Conservation (phyloP, 164 flowering plant genomes). For the Brasenia schreberi region DNA sequence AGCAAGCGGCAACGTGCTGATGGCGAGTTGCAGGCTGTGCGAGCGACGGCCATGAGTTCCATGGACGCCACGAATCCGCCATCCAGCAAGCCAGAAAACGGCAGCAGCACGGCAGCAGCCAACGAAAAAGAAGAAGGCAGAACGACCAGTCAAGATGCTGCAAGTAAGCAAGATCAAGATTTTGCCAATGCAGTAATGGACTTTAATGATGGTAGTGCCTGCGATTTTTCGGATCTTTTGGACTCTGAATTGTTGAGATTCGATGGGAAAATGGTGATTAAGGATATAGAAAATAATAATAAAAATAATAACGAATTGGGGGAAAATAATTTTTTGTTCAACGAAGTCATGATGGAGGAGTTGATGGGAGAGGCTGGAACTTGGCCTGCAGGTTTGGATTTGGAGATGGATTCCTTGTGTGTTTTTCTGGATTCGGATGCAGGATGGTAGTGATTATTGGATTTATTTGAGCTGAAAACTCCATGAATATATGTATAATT, state of each 20-base stretch:
- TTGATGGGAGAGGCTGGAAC: background rate
- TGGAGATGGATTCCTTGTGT: slow-evolving; percentile 10
- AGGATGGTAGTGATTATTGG: slow-evolving; percentile 6
- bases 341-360: slow-evolving; percentile 3
- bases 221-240: slow-evolving; percentile 12
- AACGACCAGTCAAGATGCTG: background rate
- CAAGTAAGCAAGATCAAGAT: background rate
- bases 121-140: background rate
- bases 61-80: slow-evolving; percentile 7
- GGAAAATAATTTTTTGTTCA: background rate
- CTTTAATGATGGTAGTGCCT: slow-evolving; percentile 11
- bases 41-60: slow-evolving; percentile 22
- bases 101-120: background rate
- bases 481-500: too few species aligned
- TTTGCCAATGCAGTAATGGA: background rate
- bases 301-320: slow-evolving; percentile 1
- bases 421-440: slow-evolving; percentile 10
- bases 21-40: slow-evolving; percentile 5
- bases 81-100: background rate
- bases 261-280: background rate
- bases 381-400: background rate
- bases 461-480: too few species aligned
- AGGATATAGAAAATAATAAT: background rate
- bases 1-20: background rate
- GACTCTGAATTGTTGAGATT: slow-evolving; percentile 7